These are phyloP conservation scores for Carex arenaria DNA, from an alignment of 202 grass and related monocot genomes.

Conservation along the genomic window DNA sequence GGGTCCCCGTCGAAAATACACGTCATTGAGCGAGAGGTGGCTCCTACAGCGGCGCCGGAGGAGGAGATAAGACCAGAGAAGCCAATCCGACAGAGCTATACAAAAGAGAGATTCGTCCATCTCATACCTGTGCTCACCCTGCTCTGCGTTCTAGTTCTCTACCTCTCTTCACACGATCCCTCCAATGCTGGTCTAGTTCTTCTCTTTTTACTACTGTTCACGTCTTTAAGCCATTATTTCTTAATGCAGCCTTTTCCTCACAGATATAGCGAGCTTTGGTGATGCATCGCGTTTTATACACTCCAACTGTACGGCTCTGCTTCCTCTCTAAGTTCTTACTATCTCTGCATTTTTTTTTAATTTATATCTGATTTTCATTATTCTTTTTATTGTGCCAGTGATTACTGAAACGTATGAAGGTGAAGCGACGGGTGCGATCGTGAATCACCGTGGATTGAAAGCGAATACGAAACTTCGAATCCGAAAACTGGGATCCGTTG, in stretches of 20 bases:
- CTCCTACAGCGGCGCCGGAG: not conserved
- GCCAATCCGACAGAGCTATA: conserved; percentile 24
- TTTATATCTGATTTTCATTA: not conserved
- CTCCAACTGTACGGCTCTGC: conserved; percentile 9
- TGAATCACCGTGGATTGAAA: conserved; percentile 46
- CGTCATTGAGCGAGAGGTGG: not conserved
- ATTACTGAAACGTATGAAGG: conserved; percentile 17
- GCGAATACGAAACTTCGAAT: conserved; percentile 30
- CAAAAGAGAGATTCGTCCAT: conserved; percentile 55
- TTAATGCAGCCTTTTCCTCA: conserved; percentile 23
- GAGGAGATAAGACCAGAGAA: conserved; percentile 50
- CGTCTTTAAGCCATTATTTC: conserved; percentile 29
- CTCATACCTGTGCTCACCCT: conserved; percentile 78
- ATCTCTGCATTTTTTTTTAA: not conserved
- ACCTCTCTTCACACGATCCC: conserved; percentile 76
- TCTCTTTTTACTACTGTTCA: not conserved
- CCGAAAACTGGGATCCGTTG: conserved; percentile 31
- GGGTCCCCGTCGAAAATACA: conserved; percentile 44
- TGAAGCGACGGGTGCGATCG: conserved; percentile 15
- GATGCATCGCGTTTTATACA: not conserved
- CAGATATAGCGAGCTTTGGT: conserved; percentile 23
- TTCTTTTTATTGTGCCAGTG: conserved; percentile 2
- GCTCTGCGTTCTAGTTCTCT: conserved; percentile 78
- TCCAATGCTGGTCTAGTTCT: conserved; percentile 20
- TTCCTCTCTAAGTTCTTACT: not conserved